These are phyloP conservation scores for Exophiala alcalophila DNA, from an alignment of 2,329 filamentous ascomycete species.

Conservation along the genomic window DNA sequence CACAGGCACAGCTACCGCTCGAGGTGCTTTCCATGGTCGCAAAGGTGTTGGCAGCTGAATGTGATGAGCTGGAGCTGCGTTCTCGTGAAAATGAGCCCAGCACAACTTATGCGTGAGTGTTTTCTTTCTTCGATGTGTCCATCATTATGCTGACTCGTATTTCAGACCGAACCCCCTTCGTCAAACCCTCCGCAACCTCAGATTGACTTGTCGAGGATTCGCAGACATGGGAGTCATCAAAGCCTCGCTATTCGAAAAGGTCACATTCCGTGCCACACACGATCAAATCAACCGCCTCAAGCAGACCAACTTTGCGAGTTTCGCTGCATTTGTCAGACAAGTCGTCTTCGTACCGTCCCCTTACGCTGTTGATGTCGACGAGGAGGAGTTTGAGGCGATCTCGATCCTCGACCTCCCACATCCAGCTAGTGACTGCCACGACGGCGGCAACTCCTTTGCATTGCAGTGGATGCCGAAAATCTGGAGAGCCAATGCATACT, in stretches of 20 bases:
- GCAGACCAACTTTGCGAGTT: neutral
- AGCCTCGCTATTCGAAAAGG: constrained; percentile 1
- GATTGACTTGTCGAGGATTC: constrained; percentile 6
- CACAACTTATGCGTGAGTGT: no score
- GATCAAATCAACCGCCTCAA: constrained; percentile 1
- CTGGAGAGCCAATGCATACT: neutral
- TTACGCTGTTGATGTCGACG: constrained; percentile 2
- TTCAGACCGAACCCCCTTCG: no score
- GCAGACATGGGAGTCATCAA: constrained; percentile 6
- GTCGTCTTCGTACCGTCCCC: constrained; percentile 2
- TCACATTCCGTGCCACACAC: constrained; percentile 1
- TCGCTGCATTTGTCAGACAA: constrained; percentile 3
- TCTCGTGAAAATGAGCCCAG: no score
- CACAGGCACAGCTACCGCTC: no score
- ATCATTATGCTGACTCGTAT: no score
- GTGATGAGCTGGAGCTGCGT: no score
- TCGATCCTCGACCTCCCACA: neutral
- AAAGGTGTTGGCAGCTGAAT: no score
- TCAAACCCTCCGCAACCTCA: constrained; percentile 2
- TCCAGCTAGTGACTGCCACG: neutral
- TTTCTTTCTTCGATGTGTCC: no score
- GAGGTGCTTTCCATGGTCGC: no score
- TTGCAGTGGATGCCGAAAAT: no score
- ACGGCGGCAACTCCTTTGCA: no score
- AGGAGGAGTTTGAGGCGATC: neutral